A percentile compares a stretch with the other conserved stretches of the same genome.
Evolutionary conservation across 257 asterid species (phyloP).

Genomic region (Solanum pennellii): DNA sequence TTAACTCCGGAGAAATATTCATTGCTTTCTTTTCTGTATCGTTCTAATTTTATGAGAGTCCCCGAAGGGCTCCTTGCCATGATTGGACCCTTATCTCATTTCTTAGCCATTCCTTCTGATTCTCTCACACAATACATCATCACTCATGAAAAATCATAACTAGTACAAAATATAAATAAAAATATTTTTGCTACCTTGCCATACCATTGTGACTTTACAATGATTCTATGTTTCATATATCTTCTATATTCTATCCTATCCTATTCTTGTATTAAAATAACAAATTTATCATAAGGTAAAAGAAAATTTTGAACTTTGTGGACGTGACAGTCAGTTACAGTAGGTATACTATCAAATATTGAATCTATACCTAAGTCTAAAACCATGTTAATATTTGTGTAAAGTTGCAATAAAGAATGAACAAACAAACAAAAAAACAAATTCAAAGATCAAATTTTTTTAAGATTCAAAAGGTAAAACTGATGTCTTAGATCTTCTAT

Average conservation of each 20-base stretch:
- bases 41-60: no score
- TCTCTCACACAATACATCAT: conserved; percentile 9
- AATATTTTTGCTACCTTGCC: no score
- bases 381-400: not conserved
- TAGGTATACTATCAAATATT: not conserved
- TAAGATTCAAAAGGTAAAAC: conserved; percentile 39
- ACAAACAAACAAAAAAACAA: not conserved
- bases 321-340: not conserved
- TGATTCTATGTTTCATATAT: not conserved
- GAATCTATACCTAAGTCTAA: not conserved
- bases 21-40: no score
- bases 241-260: not conserved
- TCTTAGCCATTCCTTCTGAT: not conserved
- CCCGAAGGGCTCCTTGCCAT: not conserved
- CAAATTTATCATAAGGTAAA: not conserved
- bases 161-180: no score
- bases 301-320: not conserved
- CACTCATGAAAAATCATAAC: conserved; percentile 1
- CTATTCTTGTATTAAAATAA: not conserved
- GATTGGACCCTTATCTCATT: not conserved
- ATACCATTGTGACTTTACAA: no score
- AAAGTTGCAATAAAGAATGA: not conserved
- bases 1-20: not conserved
- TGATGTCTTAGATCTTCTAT: conserved; percentile 46
- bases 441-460: not conserved